Evolutionary conservation across 129 eudicot genomes (phyloP).

Genomic region (Artemisia tridentata): DNA sequence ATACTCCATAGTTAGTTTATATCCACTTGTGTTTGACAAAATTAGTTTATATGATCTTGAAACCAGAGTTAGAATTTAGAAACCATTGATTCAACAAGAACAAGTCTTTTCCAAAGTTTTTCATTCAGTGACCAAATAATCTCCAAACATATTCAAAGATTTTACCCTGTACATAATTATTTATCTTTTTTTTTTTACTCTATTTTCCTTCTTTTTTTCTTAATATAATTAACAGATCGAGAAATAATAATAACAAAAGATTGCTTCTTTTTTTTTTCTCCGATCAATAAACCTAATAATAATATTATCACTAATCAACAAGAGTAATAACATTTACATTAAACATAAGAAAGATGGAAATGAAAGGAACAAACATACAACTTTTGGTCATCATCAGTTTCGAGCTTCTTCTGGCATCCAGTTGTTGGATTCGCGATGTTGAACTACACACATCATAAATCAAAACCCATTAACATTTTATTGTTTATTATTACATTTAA

Average conservation of each 20-base stretch:
- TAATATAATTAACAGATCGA: constrained; percentile 26
- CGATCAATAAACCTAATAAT: constrained; percentile 22
- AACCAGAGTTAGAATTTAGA: no score
- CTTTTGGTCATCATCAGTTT: constrained; percentile 85
- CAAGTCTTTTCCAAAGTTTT: no score
- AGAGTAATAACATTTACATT: no score
- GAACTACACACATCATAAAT: constrained; percentile 40
- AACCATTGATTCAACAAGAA: no score
- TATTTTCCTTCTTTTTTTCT: constrained; percentile 2
- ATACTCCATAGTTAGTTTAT: no score
- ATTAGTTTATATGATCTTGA: no score
- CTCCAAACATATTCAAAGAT: no score
- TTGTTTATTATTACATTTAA: background rate
- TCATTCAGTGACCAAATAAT: no score
- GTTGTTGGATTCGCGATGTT: constrained; percentile 89
- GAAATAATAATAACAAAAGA: constrained; percentile 26
- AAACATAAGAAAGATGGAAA: background rate
- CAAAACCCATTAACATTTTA: no score
- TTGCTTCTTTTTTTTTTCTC: constrained; percentile 17
- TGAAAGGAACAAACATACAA: constrained; percentile 40
- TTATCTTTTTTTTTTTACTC: background rate
- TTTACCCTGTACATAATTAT: constrained; percentile 30
- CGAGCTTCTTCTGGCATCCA: constrained; percentile 98
- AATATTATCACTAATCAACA: constrained; percentile 39
- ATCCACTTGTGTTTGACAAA: no score